Conservation (phyloP, 768 basidiomycete genomes). For the Pulveroboletus sp. region DNA sequence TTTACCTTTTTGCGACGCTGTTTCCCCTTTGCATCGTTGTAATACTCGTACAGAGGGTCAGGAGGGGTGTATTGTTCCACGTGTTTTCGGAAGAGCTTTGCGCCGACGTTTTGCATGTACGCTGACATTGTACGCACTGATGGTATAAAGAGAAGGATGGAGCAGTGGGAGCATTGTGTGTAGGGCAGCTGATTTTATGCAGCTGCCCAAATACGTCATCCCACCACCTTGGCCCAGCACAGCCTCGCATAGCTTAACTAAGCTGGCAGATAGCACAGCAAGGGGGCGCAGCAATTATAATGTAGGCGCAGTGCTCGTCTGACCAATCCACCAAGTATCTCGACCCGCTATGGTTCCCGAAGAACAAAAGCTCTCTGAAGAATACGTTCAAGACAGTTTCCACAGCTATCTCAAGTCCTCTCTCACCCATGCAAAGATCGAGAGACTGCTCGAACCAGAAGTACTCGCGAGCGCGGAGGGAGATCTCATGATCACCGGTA, state of each 20-base stretch:
- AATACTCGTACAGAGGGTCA: conserved; percentile 65
- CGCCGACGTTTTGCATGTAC: conserved; percentile 43
- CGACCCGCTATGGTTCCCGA: conserved; percentile 13
- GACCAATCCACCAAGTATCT: too few species aligned
- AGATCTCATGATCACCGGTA: conserved; percentile 84
- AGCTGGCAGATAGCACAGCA: too few species aligned
- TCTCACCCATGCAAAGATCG: conserved; percentile 70
- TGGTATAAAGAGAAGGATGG: neutral
- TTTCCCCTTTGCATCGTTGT: conserved; percentile 26
- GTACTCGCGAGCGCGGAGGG: conserved; percentile 72
- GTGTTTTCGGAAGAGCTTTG: conserved; percentile 59
- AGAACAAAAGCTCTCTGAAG: conserved; percentile 49
- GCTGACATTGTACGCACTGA: conserved; percentile 15
- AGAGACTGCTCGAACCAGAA: conserved; percentile 67
- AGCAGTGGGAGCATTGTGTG: neutral
- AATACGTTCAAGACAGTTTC: conserved; percentile 70
- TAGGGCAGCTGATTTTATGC: neutral
- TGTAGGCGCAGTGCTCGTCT: too few species aligned
- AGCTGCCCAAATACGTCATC: conserved; percentile 11
- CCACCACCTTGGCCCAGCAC: neutral
- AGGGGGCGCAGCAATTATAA: neutral
- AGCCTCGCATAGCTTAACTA: neutral
- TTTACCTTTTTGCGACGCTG: conserved; percentile 34
- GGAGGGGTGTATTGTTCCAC: conserved; percentile 61
- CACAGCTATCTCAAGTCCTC: conserved; percentile 80